Conservation (phyloP, 768 basidiomycete species). For the Melanogaster broomeanus region DNA sequence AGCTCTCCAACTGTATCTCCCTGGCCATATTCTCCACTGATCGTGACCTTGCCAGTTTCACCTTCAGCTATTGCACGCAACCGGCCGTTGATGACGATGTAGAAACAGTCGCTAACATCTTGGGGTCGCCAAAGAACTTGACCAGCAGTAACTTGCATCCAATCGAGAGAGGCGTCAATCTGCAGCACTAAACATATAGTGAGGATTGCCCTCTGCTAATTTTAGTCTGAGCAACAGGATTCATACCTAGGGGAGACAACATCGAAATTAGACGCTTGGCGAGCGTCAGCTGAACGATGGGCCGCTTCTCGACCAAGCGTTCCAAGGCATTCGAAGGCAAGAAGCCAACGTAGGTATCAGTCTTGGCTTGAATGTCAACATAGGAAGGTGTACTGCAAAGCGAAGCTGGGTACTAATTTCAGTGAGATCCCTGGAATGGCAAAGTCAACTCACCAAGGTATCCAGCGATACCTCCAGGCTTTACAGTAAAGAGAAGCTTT, state of each 20-base stretch:
- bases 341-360: slow-evolving; percentile 97
- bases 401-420: slow-evolving; percentile 55
- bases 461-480: slow-evolving; percentile 96
- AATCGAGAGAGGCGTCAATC: slow-evolving; percentile 95
- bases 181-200: slow-evolving; percentile 69
- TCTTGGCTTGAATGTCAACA: slow-evolving; percentile 96
- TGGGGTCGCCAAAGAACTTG: slow-evolving; percentile 94
- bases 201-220: neutral
- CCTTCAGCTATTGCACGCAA: slow-evolving; percentile 86
- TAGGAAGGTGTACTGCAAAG: slow-evolving; percentile 92
- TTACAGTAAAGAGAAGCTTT: slow-evolving; percentile 90
- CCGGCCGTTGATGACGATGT: slow-evolving; percentile 97
- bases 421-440: neutral
- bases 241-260: slow-evolving; percentile 85
- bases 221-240: neutral
- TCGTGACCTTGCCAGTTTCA: slow-evolving; percentile 72
- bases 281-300: slow-evolving; percentile 92
- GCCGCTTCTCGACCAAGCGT: slow-evolving; percentile 86
- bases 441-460: slow-evolving; percentile 68
- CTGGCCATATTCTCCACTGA: slow-evolving; percentile 93
- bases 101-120: slow-evolving; percentile 92
- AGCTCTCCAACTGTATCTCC: slow-evolving; percentile 97
- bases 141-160: slow-evolving; percentile 96
- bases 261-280: slow-evolving; percentile 96
- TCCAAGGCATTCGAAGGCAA: slow-evolving; percentile 87